Conservation (phyloP, 2,329 filamentous ascomycete species). For the Penicillium oxalicum region DNA sequence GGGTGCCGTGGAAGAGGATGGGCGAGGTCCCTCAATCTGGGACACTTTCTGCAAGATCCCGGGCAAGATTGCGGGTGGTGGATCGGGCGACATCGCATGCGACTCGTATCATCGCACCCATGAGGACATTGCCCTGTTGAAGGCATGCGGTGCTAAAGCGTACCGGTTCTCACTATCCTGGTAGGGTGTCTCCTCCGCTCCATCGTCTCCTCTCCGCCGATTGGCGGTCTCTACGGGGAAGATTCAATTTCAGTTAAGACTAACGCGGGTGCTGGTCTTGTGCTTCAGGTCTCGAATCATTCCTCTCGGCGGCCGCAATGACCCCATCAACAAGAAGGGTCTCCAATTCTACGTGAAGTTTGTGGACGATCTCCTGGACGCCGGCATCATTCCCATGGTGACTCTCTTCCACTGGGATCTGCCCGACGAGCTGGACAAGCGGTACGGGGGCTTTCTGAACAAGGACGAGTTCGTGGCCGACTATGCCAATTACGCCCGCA, state of each 20-base stretch:
- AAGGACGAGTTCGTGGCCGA: conserved; percentile 76
- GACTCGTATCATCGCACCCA: conserved; percentile 77
- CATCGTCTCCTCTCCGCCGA: neutral
- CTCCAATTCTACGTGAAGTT: conserved; percentile 73
- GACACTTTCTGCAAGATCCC: conserved; percentile 77
- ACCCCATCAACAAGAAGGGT: conserved; percentile 73
- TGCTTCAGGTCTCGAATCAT: conserved; percentile 61
- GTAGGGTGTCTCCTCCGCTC: conserved; percentile 24
- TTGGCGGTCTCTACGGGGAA: neutral
- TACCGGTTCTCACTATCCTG: conserved; percentile 84
- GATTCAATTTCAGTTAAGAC: neutral
- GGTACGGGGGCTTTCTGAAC: conserved; percentile 76
- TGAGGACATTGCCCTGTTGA: conserved; percentile 72
- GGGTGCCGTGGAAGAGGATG: conserved; percentile 67
- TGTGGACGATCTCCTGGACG: conserved; percentile 68
- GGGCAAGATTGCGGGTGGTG: conserved; percentile 75
- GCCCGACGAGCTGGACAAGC: conserved; percentile 68
- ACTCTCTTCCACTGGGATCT: conserved; percentile 88
- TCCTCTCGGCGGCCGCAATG: conserved; percentile 74
- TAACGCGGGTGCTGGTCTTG: too few relatives aligned
- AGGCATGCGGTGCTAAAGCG: conserved; percentile 63
- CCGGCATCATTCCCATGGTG: conserved; percentile 72
- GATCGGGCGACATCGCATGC: conserved; percentile 70
- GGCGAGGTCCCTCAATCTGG: conserved; percentile 79
- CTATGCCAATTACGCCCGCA: conserved; percentile 70